Conservation (phyloP, 305 asterid species). For the Fraxinus platypoda region DNA sequence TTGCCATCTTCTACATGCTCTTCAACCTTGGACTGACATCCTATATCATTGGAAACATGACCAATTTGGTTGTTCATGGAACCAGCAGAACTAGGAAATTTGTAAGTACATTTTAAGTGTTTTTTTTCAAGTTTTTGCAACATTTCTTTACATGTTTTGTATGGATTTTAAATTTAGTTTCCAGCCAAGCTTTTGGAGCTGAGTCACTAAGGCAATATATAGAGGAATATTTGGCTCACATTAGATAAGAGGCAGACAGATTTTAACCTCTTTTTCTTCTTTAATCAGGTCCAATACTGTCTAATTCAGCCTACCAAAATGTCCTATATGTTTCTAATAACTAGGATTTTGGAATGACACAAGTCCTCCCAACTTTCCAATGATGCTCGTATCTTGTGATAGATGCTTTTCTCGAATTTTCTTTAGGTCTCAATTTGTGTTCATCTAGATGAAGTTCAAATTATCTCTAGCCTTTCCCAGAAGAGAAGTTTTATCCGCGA, state of each 20-base stretch:
- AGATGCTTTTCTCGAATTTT: not conserved
- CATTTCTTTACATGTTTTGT: not conserved
- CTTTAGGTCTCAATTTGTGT: not conserved
- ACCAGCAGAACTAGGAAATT: conserved; percentile 68
- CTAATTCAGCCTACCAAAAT: too few relatives aligned
- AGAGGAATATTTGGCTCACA: too few relatives aligned
- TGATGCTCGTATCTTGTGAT: not conserved
- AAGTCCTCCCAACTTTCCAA: not conserved
- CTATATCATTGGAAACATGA: conserved; percentile 81
- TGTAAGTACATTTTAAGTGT: conserved; percentile 41
- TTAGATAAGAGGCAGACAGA: not conserved
- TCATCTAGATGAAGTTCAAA: too few relatives aligned
- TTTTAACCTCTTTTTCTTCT: not conserved
- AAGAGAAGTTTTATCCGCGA: not conserved
- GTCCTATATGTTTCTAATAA: too few relatives aligned
- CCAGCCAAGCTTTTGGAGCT: not conserved
- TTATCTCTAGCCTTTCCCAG: not conserved
- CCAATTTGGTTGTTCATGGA: conserved; percentile 79
- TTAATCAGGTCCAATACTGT: not conserved
- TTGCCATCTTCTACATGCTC: conserved; percentile 51
- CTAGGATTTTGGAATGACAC: not conserved
- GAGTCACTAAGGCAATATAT: not conserved
- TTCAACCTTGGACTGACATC: conserved; percentile 67
- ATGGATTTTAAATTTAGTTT: not conserved
- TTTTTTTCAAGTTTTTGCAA: not conserved